Conservation (phyloP, 495 filamentous ascomycete species). For the Podospora pseudopauciseta region DNA sequence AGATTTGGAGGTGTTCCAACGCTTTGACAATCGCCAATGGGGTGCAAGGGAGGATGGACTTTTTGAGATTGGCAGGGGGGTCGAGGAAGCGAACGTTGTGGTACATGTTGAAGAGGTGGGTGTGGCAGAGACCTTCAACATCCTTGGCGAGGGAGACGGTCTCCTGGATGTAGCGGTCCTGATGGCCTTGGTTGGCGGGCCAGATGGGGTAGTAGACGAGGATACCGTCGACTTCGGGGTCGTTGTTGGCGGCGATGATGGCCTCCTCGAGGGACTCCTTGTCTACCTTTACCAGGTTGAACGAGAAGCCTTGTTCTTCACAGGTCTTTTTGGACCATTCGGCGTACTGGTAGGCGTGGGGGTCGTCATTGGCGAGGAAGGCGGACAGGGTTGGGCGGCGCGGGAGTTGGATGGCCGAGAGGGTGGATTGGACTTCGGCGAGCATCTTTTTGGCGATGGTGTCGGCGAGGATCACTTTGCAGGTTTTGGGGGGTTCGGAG, state of each 20-base stretch:
- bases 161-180: conserved; percentile 93
- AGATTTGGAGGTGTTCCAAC: conserved; percentile 88
- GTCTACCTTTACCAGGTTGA: conserved; percentile 73
- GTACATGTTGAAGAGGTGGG: conserved; percentile 98
- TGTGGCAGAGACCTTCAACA: conserved; percentile 91
- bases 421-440: conserved; percentile 66
- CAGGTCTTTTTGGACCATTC: conserved; percentile 97
- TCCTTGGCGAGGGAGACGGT: conserved; percentile 88
- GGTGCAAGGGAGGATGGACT: conserved; percentile 92
- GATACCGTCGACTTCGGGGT: conserved; percentile 78
- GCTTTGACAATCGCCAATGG: conserved; percentile 95
- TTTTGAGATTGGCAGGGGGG: conserved; percentile 65
- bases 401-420: conserved; percentile 58
- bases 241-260: conserved; percentile 76
- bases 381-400: conserved; percentile 75
- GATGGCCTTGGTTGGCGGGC: conserved; percentile 56
- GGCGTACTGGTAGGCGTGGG: conserved; percentile 86
- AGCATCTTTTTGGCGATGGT: conserved; percentile 78
- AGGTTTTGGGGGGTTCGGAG: conserved; percentile 56
- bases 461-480: conserved; percentile 87
- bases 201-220: conserved; percentile 99
- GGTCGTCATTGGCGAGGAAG: conserved; percentile 88
- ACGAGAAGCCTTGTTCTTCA: conserved; percentile 85
- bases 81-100: conserved; percentile 95
- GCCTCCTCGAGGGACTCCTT: conserved; percentile 86